Base-by-base conservation (phyloP, 495 filamentous ascomycete genomes). In the Daldinia caldariorum region DNA sequence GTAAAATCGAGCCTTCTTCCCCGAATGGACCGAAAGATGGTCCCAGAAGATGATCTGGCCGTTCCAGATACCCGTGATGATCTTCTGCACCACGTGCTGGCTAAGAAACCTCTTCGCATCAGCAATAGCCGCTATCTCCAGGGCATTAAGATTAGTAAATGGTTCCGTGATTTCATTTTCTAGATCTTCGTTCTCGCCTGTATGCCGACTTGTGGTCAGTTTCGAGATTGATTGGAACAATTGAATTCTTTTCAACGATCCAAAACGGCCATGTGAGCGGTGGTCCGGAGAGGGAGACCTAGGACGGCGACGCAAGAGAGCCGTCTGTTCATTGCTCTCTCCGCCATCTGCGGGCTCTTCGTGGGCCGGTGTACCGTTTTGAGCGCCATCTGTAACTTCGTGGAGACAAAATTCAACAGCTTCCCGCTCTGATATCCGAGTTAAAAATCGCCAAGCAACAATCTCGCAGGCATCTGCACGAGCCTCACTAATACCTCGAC, bases 31-130 rank as follows among this genome's bases (percentile, higher is more conserved):
- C 31, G 88, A 90, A 32, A 97, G 80, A 39, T 83, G 88, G 66
- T 97, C 90, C 94, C 94, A 98, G 75, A 97, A 97, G 16, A 94
- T 89, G 64, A 97, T 97, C 61, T 94, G 88, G 20, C 94, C 94
- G 50, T 89, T 89, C 94, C 94, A 97, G 59, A 97, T 94, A 47
- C 91, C 91, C 61, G 93, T 89, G 47, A 97, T 89, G 61, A 97
- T 90, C 67, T 90, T 91, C 73, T 97, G 94, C 34, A 98, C 90
- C 7, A 93, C 85, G 56, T 84, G 83, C 76, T 97, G 94, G 76
- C 92, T 92, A 13, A 97, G 85, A 70, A 97, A 98, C 34, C 90
- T 90, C 79, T 97, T 98, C 26, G 94, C 93, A 67, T 91, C 87
- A n/a, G 90, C 91, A 34, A 97, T 89, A 39, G 91, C 89, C 39